Evolutionary conservation across 1,139 yeast genomes (phyloP).

Genomic region (Nakaseomyces uthaithaninus): DNA sequence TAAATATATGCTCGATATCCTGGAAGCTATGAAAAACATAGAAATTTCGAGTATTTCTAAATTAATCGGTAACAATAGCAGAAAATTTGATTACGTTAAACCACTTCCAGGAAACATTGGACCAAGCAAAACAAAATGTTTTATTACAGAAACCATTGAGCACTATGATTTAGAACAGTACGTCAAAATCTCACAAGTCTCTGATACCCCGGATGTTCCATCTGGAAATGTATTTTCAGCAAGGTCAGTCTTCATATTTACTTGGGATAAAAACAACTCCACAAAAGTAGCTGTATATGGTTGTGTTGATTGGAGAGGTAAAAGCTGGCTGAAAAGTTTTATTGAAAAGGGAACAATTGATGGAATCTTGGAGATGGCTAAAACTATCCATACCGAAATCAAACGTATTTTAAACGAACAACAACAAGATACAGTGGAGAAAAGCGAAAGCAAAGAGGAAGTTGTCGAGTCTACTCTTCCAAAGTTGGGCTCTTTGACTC

Average conservation of each 20-base stretch:
- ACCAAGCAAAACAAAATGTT: slow-evolving; percentile 84
- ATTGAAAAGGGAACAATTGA: slow-evolving; percentile 58
- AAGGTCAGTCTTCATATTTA: slow-evolving; percentile 47
- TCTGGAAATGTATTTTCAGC: slow-evolving; percentile 77
- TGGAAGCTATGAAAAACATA: slow-evolving; percentile 63
- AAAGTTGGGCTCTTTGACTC: slow-evolving; percentile 48
- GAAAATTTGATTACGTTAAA: slow-evolving; percentile 65
- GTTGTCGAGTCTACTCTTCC: slow-evolving; percentile 30
- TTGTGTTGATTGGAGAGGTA: slow-evolving; percentile 70
- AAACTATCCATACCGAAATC: slow-evolving; percentile 39
- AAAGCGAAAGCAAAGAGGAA: slow-evolving; percentile 17
- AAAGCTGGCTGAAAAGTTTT: slow-evolving; percentile 42
- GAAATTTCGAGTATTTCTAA: slow-evolving; percentile 54
- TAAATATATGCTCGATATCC: slow-evolving; percentile 40
- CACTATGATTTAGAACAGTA: slow-evolving; percentile 49
- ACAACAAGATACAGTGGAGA: slow-evolving; percentile 12
- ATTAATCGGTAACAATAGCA: slow-evolving; percentile 35
- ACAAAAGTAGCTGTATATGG: slow-evolving; percentile 63
- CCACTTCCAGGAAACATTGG: slow-evolving; percentile 82
- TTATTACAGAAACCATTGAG: slow-evolving; percentile 60
- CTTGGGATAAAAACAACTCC: slow-evolving; percentile 67
- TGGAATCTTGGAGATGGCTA: slow-evolving; percentile 54
- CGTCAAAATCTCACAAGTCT: slow-evolving; percentile 55
- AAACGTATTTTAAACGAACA: slow-evolving; percentile 20
- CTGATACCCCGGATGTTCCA: slow-evolving; percentile 91